phyloP scores from a whole-genome alignment of 352 stramenopile species.

The Pythium volutum region DNA sequence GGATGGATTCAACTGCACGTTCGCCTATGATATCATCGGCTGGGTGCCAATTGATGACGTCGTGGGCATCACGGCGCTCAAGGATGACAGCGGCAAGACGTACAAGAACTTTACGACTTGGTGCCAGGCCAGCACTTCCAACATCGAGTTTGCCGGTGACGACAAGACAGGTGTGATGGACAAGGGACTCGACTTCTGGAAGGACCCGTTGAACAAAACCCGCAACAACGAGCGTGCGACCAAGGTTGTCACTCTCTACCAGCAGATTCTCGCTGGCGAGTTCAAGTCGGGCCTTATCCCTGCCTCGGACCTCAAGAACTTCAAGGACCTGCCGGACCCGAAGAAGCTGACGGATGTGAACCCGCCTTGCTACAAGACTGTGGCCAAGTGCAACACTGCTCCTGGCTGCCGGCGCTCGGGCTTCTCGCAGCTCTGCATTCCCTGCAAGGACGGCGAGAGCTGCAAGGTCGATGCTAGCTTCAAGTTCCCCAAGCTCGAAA shows the following conservation, averaged over 20 bases:
- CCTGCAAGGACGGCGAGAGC: slow-evolving; percentile 40
- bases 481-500: slow-evolving; percentile 56
- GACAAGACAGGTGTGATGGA: slow-evolving; percentile 35
- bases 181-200: slow-evolving; percentile 59
- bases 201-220: slow-evolving; percentile 46
- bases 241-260: slow-evolving; percentile 51
- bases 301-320: slow-evolving; percentile 29
- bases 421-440: slow-evolving; percentile 73
- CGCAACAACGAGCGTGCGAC: slow-evolving; percentile 51
- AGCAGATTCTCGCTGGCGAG: slow-evolving; percentile 26
- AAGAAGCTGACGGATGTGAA: slow-evolving; percentile 47
- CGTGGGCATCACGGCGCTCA: slow-evolving; percentile 67
- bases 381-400: slow-evolving; percentile 41
- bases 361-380: slow-evolving; percentile 69
- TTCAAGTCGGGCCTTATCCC: slow-evolving; percentile 49
- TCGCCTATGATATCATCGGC: slow-evolving; percentile 72
- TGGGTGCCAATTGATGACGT: slow-evolving; percentile 79
- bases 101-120: slow-evolving; percentile 71
- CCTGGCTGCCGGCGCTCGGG: slow-evolving; percentile 61
- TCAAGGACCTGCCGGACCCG: slow-evolving; percentile 45
- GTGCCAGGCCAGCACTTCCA: slow-evolving; percentile 48
- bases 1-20: slow-evolving; percentile 72
- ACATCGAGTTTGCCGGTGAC: slow-evolving; percentile 56
- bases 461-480: slow-evolving; percentile 44
- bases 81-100: slow-evolving; percentile 40